Evolutionary conservation across 352 stramenopile genomes (phyloP).

Genomic region (Phytophthora melonis): DNA sequence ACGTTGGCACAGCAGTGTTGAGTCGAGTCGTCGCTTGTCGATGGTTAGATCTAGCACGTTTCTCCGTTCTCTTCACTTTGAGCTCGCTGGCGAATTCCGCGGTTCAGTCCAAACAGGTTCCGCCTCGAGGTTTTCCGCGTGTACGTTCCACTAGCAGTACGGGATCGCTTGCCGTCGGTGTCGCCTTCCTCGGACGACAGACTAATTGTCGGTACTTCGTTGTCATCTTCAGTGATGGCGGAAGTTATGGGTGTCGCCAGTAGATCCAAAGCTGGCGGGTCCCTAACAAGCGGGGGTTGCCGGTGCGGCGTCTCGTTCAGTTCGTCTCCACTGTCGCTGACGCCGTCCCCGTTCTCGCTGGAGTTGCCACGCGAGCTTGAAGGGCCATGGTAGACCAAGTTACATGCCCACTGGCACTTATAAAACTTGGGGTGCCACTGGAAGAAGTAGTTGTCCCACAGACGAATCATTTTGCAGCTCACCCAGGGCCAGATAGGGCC

Average conservation of each 20-base stretch:
- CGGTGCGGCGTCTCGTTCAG: conserved; percentile 26
- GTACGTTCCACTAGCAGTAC: conserved; percentile 42
- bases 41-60: conserved; percentile 15
- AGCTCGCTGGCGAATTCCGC: conserved; percentile 31
- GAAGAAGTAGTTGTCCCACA: conserved; percentile 90
- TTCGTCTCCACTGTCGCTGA: conserved; percentile 20
- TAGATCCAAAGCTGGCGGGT: conserved; percentile 37
- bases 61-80: conserved; percentile 41
- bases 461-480: conserved; percentile 76
- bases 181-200: conserved; percentile 37
- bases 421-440: conserved; percentile 89
- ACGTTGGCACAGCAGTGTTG: conserved; percentile 18
- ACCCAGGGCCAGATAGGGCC: conserved; percentile 86
- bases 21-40: not conserved
- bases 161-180: conserved; percentile 15
- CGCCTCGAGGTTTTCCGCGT: conserved; percentile 34
- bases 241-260: conserved; percentile 37
- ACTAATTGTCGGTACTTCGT: conserved; percentile 30
- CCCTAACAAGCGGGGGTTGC: conserved; percentile 18
- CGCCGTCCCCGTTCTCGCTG: not conserved
- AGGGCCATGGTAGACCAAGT: conserved; percentile 48
- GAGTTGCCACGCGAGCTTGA: conserved; percentile 26
- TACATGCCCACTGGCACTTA: conserved; percentile 79
- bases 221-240: conserved; percentile 31
- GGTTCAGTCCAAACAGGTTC: conserved; percentile 37